These are phyloP conservation scores for Boletus smithii DNA, from an alignment of 1,284 basidiomycete species.

Conservation along the genomic window DNA sequence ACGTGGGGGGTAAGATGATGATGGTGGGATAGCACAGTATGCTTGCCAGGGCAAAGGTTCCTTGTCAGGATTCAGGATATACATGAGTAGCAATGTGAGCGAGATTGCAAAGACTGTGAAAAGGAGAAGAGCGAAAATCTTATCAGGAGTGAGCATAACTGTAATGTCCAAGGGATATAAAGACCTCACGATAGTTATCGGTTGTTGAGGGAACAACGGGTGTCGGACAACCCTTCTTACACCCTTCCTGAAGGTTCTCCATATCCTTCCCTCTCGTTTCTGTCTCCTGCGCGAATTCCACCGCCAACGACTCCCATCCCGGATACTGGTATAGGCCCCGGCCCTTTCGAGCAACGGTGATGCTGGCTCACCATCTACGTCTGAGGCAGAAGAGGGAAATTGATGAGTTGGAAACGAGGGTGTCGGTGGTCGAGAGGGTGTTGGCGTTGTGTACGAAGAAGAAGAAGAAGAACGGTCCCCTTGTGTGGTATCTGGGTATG, in stretches of 20 bases:
- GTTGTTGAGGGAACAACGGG: constrained; percentile 77
- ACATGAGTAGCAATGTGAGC: constrained; percentile 80
- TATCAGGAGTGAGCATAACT: constrained; percentile 19
- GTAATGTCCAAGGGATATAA: constrained; percentile 5
- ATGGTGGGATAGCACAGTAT: constrained; percentile 73
- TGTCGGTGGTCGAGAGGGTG: constrained; percentile 47
- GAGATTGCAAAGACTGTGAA: constrained; percentile 73
- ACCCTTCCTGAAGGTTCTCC: constrained; percentile 51
- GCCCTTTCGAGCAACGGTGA: constrained; percentile 47
- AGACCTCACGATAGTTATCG: constrained; percentile 70
- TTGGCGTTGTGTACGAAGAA: constrained; percentile 41
- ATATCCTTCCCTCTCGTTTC: constrained; percentile 36
- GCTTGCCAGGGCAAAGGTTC: constrained; percentile 90
- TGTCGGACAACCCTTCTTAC: constrained; percentile 60
- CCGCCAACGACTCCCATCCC: constrained; percentile 48
- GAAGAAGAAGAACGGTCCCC: constrained; percentile 35
- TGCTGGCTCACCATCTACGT: constrained; percentile 60
- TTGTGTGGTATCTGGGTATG: constrained; percentile 28
- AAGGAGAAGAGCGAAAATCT: constrained; percentile 72
- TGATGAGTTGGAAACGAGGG: constrained; percentile 47
- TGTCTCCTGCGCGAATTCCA: constrained; percentile 42
- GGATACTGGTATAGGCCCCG: constrained; percentile 38
- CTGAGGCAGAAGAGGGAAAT: constrained; percentile 56
- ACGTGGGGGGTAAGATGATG: constrained; percentile 44
- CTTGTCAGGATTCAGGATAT: constrained; percentile 95